A percentile compares a stretch with the other conserved stretches of the same genome.
These are phyloP conservation scores for Firmiana major DNA, from an alignment of 345 rosid genomes.

Conservation along the genomic window DNA sequence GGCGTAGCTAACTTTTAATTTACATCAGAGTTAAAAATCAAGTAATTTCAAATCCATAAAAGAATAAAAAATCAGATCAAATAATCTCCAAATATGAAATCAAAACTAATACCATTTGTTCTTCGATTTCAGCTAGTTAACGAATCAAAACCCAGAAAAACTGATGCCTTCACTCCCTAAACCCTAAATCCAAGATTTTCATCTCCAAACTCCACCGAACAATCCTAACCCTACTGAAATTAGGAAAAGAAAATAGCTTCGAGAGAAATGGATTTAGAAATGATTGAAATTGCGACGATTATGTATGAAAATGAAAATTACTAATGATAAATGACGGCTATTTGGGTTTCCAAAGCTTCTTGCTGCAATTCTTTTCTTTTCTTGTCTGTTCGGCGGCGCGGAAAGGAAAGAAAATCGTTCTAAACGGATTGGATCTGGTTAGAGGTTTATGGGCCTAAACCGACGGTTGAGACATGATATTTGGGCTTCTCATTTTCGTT, in stretches of 20 bases:
- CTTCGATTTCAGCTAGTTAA: slow-evolving; percentile 55
- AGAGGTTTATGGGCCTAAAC: not conserved
- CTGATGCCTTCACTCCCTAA: slow-evolving; percentile 41
- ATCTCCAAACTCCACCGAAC: not conserved
- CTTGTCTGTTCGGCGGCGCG: not conserved
- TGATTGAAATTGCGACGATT: not conserved
- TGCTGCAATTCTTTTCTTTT: not conserved
- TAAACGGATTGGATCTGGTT: not conserved
- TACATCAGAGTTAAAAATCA: not conserved
- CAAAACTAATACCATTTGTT: slow-evolving; percentile 39
- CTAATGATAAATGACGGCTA: not conserved
- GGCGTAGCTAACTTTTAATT: not conserved
- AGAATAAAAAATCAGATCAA: not conserved
- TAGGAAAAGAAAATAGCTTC: not conserved
- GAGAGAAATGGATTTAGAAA: not conserved
- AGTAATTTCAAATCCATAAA: not conserved
- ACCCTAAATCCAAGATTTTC: too few species aligned
- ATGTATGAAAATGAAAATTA: not conserved
- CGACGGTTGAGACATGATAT: not conserved
- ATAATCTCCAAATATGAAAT: not conserved
- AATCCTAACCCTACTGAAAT: not conserved
- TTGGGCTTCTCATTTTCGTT: not conserved
- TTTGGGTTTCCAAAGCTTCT: not conserved
- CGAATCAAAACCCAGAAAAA: slow-evolving; percentile 51
- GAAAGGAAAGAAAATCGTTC: not conserved